phyloP scores from a whole-genome alignment of 2,329 filamentous ascomycete species.

The Ploettnerulaceae sp. region DNA sequence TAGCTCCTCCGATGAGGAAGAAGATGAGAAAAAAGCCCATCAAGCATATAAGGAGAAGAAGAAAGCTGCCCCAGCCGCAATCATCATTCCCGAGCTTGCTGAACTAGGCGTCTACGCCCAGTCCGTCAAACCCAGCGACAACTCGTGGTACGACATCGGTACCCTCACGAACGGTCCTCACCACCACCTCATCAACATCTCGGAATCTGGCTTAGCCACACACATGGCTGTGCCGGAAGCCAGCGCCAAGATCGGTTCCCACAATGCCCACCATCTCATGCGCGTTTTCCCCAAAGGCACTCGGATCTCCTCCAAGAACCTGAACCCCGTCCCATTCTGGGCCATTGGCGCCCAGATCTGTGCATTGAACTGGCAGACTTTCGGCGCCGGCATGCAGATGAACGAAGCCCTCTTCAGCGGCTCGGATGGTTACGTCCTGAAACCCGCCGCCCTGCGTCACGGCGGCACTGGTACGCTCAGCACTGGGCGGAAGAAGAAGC shows the following conservation, averaged over 20 bases:
- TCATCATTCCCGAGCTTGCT: slow-evolving; percentile 61
- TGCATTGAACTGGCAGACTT: slow-evolving; percentile 66
- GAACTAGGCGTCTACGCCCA: slow-evolving; percentile 65
- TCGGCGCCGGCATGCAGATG: slow-evolving; percentile 60
- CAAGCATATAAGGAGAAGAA: slow-evolving; percentile 51
- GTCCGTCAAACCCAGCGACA: slow-evolving; percentile 61
- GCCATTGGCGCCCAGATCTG: slow-evolving; percentile 63
- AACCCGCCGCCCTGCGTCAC: slow-evolving; percentile 53
- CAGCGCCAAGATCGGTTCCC: slow-evolving; percentile 46
- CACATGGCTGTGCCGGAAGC: slow-evolving; percentile 42
- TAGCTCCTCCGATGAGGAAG: slow-evolving; percentile 39
- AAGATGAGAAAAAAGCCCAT: slow-evolving; percentile 43
- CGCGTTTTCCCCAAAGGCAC: slow-evolving; percentile 66
- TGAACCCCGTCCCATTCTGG: slow-evolving; percentile 61
- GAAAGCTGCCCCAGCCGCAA: slow-evolving; percentile 41
- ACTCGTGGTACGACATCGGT: slow-evolving; percentile 57
- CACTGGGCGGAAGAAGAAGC: slow-evolving; percentile 42
- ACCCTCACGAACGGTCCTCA: slow-evolving; percentile 47
- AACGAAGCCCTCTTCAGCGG: slow-evolving; percentile 64
- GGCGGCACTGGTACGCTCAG: slow-evolving; percentile 49
- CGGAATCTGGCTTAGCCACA: slow-evolving; percentile 52
- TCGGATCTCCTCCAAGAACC: slow-evolving; percentile 61
- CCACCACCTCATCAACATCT: slow-evolving; percentile 65
- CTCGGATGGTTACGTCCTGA: slow-evolving; percentile 61
- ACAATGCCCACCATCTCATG: slow-evolving; percentile 65